Evolutionary conservation across 768 basidiomycete species (phyloP), one percentile per base, ranked within the genome.

Genomic region (Hypholoma sublateritium): DNA sequence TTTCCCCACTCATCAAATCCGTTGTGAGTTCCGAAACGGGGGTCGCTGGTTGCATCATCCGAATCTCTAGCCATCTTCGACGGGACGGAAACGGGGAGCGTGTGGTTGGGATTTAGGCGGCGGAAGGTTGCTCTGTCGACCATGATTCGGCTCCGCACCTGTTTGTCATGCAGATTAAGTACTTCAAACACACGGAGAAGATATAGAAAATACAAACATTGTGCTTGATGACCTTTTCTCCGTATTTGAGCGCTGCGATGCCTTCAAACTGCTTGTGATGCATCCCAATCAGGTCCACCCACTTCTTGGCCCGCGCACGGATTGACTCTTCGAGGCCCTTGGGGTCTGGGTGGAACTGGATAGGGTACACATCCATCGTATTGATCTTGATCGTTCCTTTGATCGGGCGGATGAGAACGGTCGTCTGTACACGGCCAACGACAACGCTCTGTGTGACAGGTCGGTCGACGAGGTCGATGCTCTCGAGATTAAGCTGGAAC

Each of bases 101-200:
- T 61, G 62, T 84, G 83, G 63, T 80, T 80, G 0, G 80, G 65
- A 60, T 86, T 83, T 51, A 80, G 65, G 35, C 79, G 74, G 45
- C 76, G 75, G 74, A 86, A 86, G 3, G 78, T 80, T 4, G 72
- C 77, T 74, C 82, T 69, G 62, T 87, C 86, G 42, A 87, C 70
- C 83, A 87, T 86, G 53, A 86, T 78, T 16, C 85, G 73, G 42
- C 83, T 77, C 41, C 74, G 77, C 39, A 85, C 75, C 84, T 85
- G 28, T 32, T 7, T 32, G 28, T 56, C 0, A 25, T 39, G 46
- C 17, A 14, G 16, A 14, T 49, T 53, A 17, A 63, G 28, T 13
- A 44, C 28, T 32, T 32, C 9, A 9, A 32, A 32, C 28, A 32
- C 28, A 32, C 9, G 24, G 9, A 17, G 51, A 19, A 42, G 35